These are phyloP conservation scores for Aspergillus fumigatus DNA, from an alignment of 2,329 filamentous ascomycete species.

Conservation along the genomic window DNA sequence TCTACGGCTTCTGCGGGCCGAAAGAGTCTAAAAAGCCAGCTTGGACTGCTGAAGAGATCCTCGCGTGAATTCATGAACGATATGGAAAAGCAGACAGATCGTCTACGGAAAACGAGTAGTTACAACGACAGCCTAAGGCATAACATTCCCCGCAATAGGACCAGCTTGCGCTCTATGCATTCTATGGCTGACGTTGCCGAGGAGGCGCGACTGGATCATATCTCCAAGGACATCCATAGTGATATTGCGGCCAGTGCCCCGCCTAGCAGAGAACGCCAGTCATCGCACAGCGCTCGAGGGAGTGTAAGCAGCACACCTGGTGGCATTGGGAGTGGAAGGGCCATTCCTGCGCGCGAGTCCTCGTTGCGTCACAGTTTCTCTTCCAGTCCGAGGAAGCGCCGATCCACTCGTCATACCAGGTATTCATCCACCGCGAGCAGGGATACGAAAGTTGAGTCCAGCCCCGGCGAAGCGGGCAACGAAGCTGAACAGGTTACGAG, in stretches of 20 bases:
- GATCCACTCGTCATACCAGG: conserved; percentile 45
- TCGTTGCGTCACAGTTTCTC: conserved; percentile 57
- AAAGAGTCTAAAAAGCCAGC: conserved; percentile 34
- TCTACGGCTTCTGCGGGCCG: conserved; percentile 37
- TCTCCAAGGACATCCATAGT: conserved; percentile 16
- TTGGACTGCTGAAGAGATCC: conserved; percentile 31
- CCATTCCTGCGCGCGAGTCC: conserved; percentile 64
- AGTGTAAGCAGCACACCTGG: conserved; percentile 27
- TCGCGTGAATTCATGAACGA: conserved; percentile 36
- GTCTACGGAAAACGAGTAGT: conserved; percentile 29
- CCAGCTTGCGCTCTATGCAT: conserved; percentile 37
- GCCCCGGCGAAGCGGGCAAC: conserved; percentile 33
- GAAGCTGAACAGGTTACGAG: conserved; percentile 55
- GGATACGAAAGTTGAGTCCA: conserved; percentile 38
- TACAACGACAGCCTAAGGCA: conserved; percentile 32
- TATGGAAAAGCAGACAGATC: conserved; percentile 32
- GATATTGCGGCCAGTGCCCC: conserved; percentile 17
- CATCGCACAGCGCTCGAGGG: conserved; percentile 24
- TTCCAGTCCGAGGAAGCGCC: conserved; percentile 49
- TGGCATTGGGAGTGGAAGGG: conserved; percentile 44
- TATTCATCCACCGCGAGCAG: conserved; percentile 35
- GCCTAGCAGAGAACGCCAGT: conserved; percentile 33
- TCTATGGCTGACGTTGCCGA: conserved; percentile 43
- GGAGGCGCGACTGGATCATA: conserved; percentile 23
- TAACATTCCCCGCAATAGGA: conserved; percentile 31